These are phyloP conservation scores for Talaromyces marneffei DNA, from an alignment of 2,329 filamentous ascomycete genomes.

Conservation along the genomic window DNA sequence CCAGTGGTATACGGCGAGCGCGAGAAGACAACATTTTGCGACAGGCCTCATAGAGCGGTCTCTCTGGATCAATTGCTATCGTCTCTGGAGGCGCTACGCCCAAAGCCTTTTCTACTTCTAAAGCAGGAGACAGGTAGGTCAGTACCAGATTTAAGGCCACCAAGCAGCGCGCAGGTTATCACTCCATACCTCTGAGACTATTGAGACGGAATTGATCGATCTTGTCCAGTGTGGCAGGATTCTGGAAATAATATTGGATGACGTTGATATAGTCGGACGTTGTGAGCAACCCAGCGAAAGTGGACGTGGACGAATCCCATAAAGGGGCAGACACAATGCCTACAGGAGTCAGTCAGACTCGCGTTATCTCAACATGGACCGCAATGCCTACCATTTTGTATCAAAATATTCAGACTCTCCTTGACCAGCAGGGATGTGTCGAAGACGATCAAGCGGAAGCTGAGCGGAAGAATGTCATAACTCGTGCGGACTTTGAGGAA, in stretches of 20 bases:
- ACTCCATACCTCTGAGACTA: constrained; percentile 70
- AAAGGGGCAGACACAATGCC: constrained; percentile 95
- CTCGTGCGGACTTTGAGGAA: constrained; percentile 95
- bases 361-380: not conserved
- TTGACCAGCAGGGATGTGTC: constrained; percentile 93
- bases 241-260: constrained; percentile 98
- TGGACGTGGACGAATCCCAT: constrained; percentile 90
- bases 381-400: constrained; percentile 71
- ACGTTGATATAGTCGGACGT: constrained; percentile 98
- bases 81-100: constrained; percentile 88
- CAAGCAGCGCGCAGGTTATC: not conserved
- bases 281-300: constrained; percentile 88
- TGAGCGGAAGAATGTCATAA: constrained; percentile 94
- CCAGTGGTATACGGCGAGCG: constrained; percentile 84
- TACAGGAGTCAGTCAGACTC: constrained; percentile 35
- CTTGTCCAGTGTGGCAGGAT: constrained; percentile 79
- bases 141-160: not conserved
- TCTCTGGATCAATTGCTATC: constrained; percentile 86
- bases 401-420: constrained; percentile 91
- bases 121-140: not conserved
- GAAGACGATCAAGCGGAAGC: constrained; percentile 90
- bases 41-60: constrained; percentile 90
- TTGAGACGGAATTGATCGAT: constrained; percentile 92
- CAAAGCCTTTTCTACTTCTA: constrained; percentile 93
- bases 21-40: constrained; percentile 89